These are phyloP conservation scores for Colletotrichum musae DNA, from an alignment of 2,329 filamentous ascomycete species.

Conservation along the genomic window DNA sequence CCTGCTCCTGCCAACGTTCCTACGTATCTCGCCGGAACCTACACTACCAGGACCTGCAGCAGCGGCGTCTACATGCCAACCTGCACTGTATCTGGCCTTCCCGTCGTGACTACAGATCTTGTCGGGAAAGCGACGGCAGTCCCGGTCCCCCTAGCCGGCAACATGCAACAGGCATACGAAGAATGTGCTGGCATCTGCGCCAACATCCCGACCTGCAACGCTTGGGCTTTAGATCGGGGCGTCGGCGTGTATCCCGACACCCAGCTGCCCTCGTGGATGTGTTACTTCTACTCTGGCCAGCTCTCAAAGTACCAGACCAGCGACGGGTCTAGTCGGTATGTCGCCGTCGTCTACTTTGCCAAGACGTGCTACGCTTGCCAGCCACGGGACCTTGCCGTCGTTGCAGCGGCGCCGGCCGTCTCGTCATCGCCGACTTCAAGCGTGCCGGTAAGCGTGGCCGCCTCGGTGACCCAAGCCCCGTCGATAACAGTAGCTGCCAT, in stretches of 20 bases:
- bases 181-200: slow-evolving; percentile 17
- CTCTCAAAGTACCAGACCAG: slow-evolving; percentile 6
- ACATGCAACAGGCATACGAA: slow-evolving; percentile 20
- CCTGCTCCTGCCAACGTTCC: background rate
- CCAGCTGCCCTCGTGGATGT: background rate
- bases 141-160: background rate
- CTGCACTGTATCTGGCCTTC: slow-evolving; percentile 13
- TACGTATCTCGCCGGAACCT: background rate
- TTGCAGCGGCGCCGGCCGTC: background rate
- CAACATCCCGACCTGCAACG: slow-evolving; percentile 12
- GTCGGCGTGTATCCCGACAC: slow-evolving; percentile 6
- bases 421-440: background rate
- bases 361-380: slow-evolving; percentile 6
- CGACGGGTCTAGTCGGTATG: background rate
- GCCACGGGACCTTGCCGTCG: background rate
- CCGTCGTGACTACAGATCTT: slow-evolving; percentile 1
- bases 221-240: slow-evolving; percentile 14
- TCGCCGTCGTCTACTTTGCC: slow-evolving; percentile 9
- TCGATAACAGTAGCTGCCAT: background rate
- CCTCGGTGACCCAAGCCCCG: background rate
- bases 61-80: background rate
- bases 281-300: slow-evolving; percentile 14
- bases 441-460: background rate
- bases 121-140: slow-evolving; percentile 2
- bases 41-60: slow-evolving; percentile 10